Evolutionary conservation across 805 yeast genomes (phyloP).

Genomic region (Metschnikowia baotianmanensis): DNA sequence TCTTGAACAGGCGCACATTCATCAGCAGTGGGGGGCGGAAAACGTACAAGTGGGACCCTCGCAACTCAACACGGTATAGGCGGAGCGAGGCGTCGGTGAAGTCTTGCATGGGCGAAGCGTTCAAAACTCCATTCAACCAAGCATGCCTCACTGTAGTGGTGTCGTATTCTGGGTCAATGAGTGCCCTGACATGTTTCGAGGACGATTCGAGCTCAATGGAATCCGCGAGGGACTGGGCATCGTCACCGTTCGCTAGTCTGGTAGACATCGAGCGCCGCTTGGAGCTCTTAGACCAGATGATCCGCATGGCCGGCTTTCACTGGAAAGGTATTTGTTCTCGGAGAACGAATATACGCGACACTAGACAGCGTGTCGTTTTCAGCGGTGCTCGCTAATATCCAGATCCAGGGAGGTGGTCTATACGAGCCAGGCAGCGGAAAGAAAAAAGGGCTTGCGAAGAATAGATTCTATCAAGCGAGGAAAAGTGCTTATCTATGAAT

Average conservation of each 20-base stretch:
- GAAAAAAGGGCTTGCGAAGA: background rate
- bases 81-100: conserved; percentile 21
- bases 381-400: no score
- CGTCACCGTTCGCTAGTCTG: conserved; percentile 5
- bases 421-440: no score
- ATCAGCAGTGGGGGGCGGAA: conserved; percentile 33
- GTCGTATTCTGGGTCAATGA: conserved; percentile 34
- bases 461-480: no score
- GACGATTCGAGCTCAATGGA: conserved; percentile 7
- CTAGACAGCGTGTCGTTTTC: conserved; percentile 3
- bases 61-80: conserved; percentile 35
- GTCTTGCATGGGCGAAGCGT: conserved; percentile 31
- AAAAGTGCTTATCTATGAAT: no score
- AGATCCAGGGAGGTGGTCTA: no score
- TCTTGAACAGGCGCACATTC: conserved; percentile 18
- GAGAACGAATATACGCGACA: background rate
- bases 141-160: conserved; percentile 26
- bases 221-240: conserved; percentile 1
- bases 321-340: background rate
- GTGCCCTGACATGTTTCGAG: conserved; percentile 17
- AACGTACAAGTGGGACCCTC: conserved; percentile 62
- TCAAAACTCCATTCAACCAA: conserved; percentile 40
- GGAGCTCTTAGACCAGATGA: conserved; percentile 20
- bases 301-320: conserved; percentile 11
- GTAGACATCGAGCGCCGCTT: conserved; percentile 18